Conservation (phyloP, 805 yeast species). For the Candida golubevii region DNA sequence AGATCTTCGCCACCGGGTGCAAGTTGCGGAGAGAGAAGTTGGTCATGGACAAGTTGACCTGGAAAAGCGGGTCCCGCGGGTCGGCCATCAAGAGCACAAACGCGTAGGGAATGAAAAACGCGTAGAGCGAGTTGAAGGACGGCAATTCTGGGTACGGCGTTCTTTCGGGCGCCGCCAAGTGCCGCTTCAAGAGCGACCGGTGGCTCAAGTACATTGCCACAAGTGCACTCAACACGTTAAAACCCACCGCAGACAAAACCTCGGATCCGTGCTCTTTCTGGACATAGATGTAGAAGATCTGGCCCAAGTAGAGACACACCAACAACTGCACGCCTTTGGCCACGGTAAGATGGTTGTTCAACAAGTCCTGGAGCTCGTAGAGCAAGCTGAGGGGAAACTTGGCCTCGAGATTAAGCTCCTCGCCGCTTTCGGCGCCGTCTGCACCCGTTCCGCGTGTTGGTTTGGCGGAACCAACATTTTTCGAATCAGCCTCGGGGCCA, state of each 20-base stretch:
- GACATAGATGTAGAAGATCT: conserved; percentile 27
- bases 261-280: conserved; percentile 17
- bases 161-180: conserved; percentile 10
- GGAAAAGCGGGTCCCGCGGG: conserved; percentile 20
- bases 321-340: conserved; percentile 31
- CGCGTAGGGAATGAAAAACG: conserved; percentile 30
- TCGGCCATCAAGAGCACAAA: conserved; percentile 21
- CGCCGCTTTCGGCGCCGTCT: neutral
- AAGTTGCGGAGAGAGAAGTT: conserved; percentile 30
- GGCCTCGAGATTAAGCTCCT: neutral
- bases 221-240: conserved; percentile 31
- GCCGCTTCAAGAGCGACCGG: conserved; percentile 17
- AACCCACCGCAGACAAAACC: conserved; percentile 22
- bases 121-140: conserved; percentile 34
- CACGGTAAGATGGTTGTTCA: conserved; percentile 30
- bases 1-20: conserved; percentile 25
- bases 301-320: conserved; percentile 25
- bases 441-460: neutral
- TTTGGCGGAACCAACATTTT: neutral
- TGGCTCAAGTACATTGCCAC: conserved; percentile 28
- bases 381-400: conserved; percentile 17
- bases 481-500: neutral
- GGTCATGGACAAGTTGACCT: conserved; percentile 33
- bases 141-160: conserved; percentile 26
- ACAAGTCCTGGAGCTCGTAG: conserved; percentile 34